Evolutionary conservation across 78 protist genomes (phyloP), one percentile per base, ranked within the genome.

Genomic region (Diacronema lutheri): DNA sequence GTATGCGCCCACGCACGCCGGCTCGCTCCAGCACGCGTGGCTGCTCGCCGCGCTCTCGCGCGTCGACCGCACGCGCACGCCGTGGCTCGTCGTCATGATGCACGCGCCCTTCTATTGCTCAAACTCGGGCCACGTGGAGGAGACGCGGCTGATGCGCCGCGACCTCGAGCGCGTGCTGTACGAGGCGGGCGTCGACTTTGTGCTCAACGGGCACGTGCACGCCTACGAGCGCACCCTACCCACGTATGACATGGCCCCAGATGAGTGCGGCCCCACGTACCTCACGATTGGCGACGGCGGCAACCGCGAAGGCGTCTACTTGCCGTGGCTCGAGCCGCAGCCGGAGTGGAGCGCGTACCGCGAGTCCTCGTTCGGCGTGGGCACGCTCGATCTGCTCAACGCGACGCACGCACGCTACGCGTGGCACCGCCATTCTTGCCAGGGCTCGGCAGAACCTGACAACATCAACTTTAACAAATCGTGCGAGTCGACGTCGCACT

Each of bases 151-250:
- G 35, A 81, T 81, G 85, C 69, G 85, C 37, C 44, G 1, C 13
- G 33, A 23, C 55, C 60, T 73, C 56, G 88, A 85, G 69, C 25
- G 20, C 20, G 62, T 85, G 16, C 60, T 85, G 20, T 9, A 0
- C 40, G 19, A 71, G 44, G 5, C 9, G 21, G 64, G 81, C 44
- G 73, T 76, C 35, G 88, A 85, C 44, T 11, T 85, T 0, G 46
- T 85, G n/a, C 83, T 85, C 41, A 14, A 41, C 9, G 88, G 88
- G 31, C 88, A 85, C 44, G 88, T 76, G 7, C 88, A 85, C 69
- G 88, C 88, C 19, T 85, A 73, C 44, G 88, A 85, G 68, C 74
- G 88, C 6, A 74, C 57, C 13, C 78, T 16, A 1, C 84, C 88
- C 11, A 14, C 29, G 38, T 16, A 16, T 41, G 16, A 41, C 38